A percentile compares a stretch with the other conserved stretches of the same genome.
Evolutionary conservation across 129 eudicot species (phyloP).

Genomic region (Saposhnikovia divaricata): DNA sequence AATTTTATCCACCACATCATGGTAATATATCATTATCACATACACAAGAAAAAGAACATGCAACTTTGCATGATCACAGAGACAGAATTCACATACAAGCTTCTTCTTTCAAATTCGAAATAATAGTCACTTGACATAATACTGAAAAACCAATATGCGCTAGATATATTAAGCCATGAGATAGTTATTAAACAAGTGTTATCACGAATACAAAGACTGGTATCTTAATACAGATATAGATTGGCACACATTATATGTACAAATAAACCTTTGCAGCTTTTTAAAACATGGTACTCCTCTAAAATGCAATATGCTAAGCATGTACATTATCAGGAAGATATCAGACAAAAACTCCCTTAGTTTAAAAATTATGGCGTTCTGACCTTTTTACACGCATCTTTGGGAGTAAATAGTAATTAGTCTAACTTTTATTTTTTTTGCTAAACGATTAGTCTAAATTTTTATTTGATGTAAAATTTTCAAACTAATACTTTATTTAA

Average conservation of each 20-base stretch:
- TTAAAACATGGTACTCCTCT: background rate
- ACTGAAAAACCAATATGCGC: background rate
- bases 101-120: background rate
- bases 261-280: background rate
- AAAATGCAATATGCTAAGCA: background rate
- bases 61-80: background rate
- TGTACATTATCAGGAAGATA: background rate
- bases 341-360: background rate
- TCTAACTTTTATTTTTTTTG: background rate
- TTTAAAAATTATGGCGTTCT: background rate
- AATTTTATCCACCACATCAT: background rate
- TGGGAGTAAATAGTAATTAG: background rate
- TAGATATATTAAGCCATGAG: background rate
- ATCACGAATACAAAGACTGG: background rate
- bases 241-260: background rate
- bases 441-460: background rate
- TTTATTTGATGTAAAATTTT: background rate
- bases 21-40: background rate
- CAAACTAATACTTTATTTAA: background rate
- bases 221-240: background rate
- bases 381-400: background rate
- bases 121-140: background rate
- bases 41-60: background rate
- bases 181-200: background rate
- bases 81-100: background rate